Conservation (phyloP, 2,329 filamentous ascomycete species). For the Hyphodiscus sp. region DNA sequence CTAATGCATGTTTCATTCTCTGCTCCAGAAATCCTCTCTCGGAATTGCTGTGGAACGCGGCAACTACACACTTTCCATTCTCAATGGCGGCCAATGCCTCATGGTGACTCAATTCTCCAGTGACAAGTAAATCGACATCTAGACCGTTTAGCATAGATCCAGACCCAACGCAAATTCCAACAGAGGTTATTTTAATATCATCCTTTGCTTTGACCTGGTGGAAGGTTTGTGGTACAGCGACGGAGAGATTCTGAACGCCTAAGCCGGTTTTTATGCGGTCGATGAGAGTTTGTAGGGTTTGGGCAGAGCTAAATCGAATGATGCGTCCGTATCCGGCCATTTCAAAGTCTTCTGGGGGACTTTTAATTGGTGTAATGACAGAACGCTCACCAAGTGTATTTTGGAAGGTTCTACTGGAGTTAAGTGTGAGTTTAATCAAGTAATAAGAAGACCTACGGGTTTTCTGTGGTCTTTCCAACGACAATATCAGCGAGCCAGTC, state of each 20-base stretch:
- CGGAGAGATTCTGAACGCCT: slow-evolving; percentile 16
- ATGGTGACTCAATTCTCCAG: slow-evolving; percentile 90
- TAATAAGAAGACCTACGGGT: slow-evolving; percentile 1
- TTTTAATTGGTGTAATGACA: slow-evolving; percentile 24
- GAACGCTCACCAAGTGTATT: slow-evolving; percentile 10
- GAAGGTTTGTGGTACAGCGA: slow-evolving; percentile 27
- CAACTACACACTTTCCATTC: slow-evolving; percentile 73
- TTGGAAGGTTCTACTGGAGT: slow-evolving; percentile 16
- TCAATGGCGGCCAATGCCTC: slow-evolving; percentile 83
- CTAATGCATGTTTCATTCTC: slow-evolving; percentile 61
- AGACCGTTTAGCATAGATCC: slow-evolving; percentile 68
- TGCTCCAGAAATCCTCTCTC: slow-evolving; percentile 76
- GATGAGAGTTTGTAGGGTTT: slow-evolving; percentile 20
- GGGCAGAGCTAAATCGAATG: slow-evolving; percentile 23
- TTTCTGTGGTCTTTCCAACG: slow-evolving; percentile 40
- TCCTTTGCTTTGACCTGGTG: slow-evolving; percentile 9
- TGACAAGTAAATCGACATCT: slow-evolving; percentile 76
- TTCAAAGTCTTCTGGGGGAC: slow-evolving; percentile 21
- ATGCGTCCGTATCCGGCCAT: slow-evolving; percentile 30
- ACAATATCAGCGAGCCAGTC: slow-evolving; percentile 92
- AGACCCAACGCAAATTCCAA: slow-evolving; percentile 86
- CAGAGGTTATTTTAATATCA: slow-evolving; percentile 48
- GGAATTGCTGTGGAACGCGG: slow-evolving; percentile 88
- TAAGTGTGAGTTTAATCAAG: not conserved
- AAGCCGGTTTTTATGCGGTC: slow-evolving; percentile 20